Evolutionary conservation across 2,329 filamentous ascomycete genomes (phyloP), one percentile per base, ranked within the genome.

Genomic region (Penicillium brevicompactum): DNA sequence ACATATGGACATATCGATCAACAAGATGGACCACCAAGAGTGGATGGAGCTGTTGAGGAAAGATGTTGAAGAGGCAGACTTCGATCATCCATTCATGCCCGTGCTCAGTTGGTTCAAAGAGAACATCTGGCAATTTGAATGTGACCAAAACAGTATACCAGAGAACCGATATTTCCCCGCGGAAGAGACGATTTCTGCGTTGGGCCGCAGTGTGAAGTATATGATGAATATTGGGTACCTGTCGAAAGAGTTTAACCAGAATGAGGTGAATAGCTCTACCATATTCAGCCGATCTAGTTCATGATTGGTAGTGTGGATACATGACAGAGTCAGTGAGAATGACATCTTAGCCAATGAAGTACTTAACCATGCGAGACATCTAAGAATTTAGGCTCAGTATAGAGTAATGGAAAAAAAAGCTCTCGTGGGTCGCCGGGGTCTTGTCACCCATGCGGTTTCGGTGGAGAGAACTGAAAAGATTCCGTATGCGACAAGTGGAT

Each of bases 41-140:
- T 34, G 8, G 31, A 34, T 34, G 31, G 31, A 55, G 21, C 49
- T 48, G 52, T 51, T 55, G 48, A 18, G 21, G 37, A 16, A 34
- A 14, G 48, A 58, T 40, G 34, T 55, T 3, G 45, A 55, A 10
- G 22, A 48, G 16, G 48, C 45, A 2, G 45, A 49, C 13, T 52
- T 47, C 22, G 41, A 58, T 21, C 49, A 55, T 49, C 56, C 45
- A 8, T 47, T 55, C 13, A 34, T 38, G n/a, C 52, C 52, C 9
- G 18, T 58, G 10, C 32, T 55, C 31, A 21, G 43, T n/a, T 58
- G 56, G 51, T 42, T 58, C 34, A 41, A 52, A 13, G 40, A 58
- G 13, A 49, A 43, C 22, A 16, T 18, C 14, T 45, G 52, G 49
- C 32, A 58, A 14, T 51, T 47, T 34, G 45, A 46, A 40, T 27